A percentile compares a stretch with the other conserved stretches of the same genome.
Conservation (phyloP, 2,329 filamentous ascomycete genomes). For the Fusarium sublunatum region DNA sequence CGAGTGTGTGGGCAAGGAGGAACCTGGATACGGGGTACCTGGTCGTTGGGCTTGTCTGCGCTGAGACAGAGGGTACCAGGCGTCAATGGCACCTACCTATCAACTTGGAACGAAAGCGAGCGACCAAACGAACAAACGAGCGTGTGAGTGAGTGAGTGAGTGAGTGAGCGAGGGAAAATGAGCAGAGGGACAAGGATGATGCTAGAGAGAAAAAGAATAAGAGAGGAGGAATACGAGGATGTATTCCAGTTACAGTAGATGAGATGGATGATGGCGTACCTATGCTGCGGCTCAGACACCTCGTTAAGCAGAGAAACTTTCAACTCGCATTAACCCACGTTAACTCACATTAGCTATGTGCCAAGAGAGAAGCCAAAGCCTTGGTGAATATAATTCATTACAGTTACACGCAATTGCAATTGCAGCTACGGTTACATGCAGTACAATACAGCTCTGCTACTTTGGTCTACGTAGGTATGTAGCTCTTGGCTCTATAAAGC, state of each 20-base stretch:
- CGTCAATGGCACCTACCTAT: slow-evolving; percentile 5
- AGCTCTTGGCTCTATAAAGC: no score
- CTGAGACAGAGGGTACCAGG: slow-evolving; percentile 25
- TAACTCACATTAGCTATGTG: background rate
- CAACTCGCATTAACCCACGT: background rate
- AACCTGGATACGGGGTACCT: slow-evolving; percentile 7
- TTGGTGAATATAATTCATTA: slow-evolving; percentile 5
- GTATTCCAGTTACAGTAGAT: background rate
- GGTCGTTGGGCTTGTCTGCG: slow-evolving; percentile 7
- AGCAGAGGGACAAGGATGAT: slow-evolving; percentile 24
- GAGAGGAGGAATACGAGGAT: slow-evolving; percentile 21
- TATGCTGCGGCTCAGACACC: slow-evolving; percentile 8
- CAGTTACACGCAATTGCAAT: slow-evolving; percentile 4
- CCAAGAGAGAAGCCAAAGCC: background rate
- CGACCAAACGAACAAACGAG: slow-evolving; percentile 20
- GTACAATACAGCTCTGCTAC: slow-evolving; percentile 13
- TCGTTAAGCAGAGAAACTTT: slow-evolving; percentile 1
- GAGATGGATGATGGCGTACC: slow-evolving; percentile 9
- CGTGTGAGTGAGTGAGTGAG: slow-evolving; percentile 1
- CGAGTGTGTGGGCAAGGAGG: slow-evolving; percentile 15
- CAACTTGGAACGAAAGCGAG: slow-evolving; percentile 23
- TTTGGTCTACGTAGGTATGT: background rate
- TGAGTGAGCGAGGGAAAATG: slow-evolving; percentile 8
- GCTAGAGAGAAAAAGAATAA: slow-evolving; percentile 10
- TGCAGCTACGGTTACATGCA: no score